Evolutionary conservation across 164 flowering plant genomes (phyloP), one percentile per base, ranked within the genome.

Genomic region (Sedum album): DNA sequence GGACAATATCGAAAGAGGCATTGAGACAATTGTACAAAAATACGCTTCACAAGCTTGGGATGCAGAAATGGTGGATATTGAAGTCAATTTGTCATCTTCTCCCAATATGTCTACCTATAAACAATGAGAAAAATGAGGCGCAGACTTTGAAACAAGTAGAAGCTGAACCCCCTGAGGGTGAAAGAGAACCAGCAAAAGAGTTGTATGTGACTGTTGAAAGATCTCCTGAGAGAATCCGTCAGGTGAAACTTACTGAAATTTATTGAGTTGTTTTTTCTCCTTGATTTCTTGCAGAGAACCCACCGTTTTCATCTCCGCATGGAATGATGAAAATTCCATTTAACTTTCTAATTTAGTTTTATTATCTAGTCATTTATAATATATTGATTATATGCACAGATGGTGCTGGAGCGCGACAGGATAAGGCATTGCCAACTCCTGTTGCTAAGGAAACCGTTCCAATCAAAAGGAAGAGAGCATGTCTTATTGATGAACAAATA

Each of bases 361-460:
- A n/a, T n/a, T n/a, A 35, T 35, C 38, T 35, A 35, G 38, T 35
- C 7, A 35, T 35, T 35, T 35, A 3, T 44, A 44, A 44, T 17
- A 44, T 44, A 13, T 15, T 17, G 48, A 14, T 68, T 73, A 71
- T 77, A 28, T 57, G 33, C n/a, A 14, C 33, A 57, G 62, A 28
- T 28, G 97, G 73, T 66, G 73, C 39, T 68, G 51, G 60, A 20
- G 66, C 82, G 8, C 83, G 82, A 31, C 84, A 79, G 30, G 69
- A 79, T 53, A 70, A 78, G 80, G 66, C 67, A 69, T 61, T 89
- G 69, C 83, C 66, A 4, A 93, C 97, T 44, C 97, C 98, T 31
- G 84, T 82, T 48, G 68, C 72, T 3, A 81, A 77, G 74, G 97
- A 94, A 78, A 73, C 73, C 49, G 44, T 72, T 68, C 82, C 77